Percentiles rank a stretch among this genome's conserved stretches.
These are phyloP conservation scores for Scheffersomyces segobiensis DNA, from an alignment of 1,139 yeast genomes.

Conservation along the genomic window DNA sequence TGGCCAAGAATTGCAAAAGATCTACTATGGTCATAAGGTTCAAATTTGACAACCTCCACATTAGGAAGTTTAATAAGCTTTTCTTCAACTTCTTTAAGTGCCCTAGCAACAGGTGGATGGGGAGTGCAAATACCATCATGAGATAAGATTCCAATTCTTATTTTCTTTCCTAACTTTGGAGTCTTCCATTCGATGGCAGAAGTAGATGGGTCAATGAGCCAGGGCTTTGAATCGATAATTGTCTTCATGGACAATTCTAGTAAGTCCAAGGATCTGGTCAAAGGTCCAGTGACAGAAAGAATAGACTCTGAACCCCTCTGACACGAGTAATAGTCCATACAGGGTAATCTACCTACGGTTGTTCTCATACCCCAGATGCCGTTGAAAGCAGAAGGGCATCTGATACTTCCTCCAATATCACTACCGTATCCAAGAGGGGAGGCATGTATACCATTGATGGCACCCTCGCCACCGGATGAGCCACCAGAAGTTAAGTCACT, in stretches of 20 bases:
- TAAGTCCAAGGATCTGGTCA: slow-evolving; percentile 31
- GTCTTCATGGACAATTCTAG: slow-evolving; percentile 28
- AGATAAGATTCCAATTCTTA: slow-evolving; percentile 16
- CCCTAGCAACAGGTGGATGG: slow-evolving; percentile 28
- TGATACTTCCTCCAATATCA: slow-evolving; percentile 65
- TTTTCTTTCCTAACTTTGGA: slow-evolving; percentile 7
- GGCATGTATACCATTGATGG: slow-evolving; percentile 24
- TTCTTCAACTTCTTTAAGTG: slow-evolving; percentile 10
- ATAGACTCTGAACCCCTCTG: slow-evolving; percentile 35
- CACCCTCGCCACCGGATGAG: slow-evolving; percentile 30
- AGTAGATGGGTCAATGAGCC: slow-evolving; percentile 20
- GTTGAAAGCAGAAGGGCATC: slow-evolving; percentile 56
- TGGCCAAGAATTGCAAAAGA: slow-evolving; percentile 13
- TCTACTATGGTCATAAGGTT: slow-evolving; percentile 17
- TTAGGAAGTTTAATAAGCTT: slow-evolving; percentile 11
- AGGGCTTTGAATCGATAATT: slow-evolving; percentile 24
- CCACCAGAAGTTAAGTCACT: slow-evolving; percentile 24
- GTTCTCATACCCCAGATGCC: slow-evolving; percentile 59
- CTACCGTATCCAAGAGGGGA: slow-evolving; percentile 46
- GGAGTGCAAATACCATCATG: slow-evolving; percentile 19
- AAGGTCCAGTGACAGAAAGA: slow-evolving; percentile 49
- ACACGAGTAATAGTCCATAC: slow-evolving; percentile 19
- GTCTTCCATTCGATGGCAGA: slow-evolving; percentile 17
- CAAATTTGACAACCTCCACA: slow-evolving; percentile 17
- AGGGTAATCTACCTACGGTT: slow-evolving; percentile 29